Percentiles rank a stretch among this genome's conserved stretches.
Evolutionary conservation across 2,329 filamentous ascomycete species (phyloP).

Genomic region (Penicillium sp.): DNA sequence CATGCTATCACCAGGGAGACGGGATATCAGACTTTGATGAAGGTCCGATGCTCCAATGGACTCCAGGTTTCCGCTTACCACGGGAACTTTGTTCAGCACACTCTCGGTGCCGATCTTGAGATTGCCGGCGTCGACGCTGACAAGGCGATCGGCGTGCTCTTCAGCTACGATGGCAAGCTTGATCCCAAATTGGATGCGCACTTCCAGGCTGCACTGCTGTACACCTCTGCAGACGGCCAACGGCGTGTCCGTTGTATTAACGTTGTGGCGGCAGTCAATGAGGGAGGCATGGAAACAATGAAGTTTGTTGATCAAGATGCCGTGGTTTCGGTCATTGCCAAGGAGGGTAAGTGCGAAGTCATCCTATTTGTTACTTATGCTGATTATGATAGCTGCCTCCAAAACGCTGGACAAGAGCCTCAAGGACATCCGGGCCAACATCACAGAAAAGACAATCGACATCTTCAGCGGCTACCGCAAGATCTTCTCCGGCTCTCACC

Average conservation of each 20-base stretch:
- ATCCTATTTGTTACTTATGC: no score
- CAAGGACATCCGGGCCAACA: constrained; percentile 78
- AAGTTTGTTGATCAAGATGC: constrained; percentile 96
- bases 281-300: constrained; percentile 79
- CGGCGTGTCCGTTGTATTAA: constrained; percentile 91
- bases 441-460: constrained; percentile 91
- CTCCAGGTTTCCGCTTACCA: constrained; percentile 92
- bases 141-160: constrained; percentile 87
- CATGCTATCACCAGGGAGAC: constrained; percentile 88
- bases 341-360: constrained; percentile 61
- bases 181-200: constrained; percentile 95
- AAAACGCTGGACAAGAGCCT: constrained; percentile 75
- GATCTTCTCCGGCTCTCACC: constrained; percentile 82
- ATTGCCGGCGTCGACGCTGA: constrained; percentile 91
- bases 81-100: constrained; percentile 94
- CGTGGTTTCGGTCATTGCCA: constrained; percentile 82
- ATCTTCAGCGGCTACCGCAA: constrained; percentile 90
- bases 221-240: constrained; percentile 87
- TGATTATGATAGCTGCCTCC: constrained; percentile 62
- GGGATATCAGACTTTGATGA: constrained; percentile 95
- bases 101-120: constrained; percentile 90
- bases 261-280: constrained; percentile 86
- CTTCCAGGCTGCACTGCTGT: constrained; percentile 92
- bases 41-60: constrained; percentile 96
- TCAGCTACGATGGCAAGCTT: constrained; percentile 96